These are phyloP conservation scores for Cladorrhinum sp. DNA, from an alignment of 2,329 filamentous ascomycete genomes.

Conservation along the genomic window DNA sequence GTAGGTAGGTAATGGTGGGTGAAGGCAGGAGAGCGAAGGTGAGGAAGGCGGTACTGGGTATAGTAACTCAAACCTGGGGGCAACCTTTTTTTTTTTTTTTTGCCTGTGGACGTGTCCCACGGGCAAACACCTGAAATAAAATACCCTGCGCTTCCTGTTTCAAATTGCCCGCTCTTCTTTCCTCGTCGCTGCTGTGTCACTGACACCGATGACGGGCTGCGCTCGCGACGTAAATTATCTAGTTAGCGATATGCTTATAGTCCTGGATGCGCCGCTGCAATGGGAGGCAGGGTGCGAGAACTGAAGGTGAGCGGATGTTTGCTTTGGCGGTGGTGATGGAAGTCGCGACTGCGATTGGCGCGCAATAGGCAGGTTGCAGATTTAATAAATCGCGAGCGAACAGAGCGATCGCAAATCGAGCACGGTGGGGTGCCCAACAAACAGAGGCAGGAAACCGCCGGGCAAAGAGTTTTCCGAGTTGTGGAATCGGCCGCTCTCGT, in stretches of 20 bases:
- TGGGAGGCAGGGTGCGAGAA: background rate
- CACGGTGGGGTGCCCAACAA: background rate
- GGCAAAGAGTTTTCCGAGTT: background rate
- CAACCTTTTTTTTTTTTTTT: constrained; percentile 4
- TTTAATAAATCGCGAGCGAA: constrained; percentile 2
- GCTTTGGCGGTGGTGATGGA: background rate
- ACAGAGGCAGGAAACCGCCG: background rate
- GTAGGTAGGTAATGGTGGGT: background rate
- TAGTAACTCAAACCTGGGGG: constrained; percentile 8
- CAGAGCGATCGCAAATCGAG: no score
- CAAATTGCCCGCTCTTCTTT: constrained; percentile 3
- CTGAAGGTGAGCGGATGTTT: background rate
- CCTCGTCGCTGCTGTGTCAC: background rate
- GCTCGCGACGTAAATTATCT: background rate
- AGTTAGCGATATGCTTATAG: background rate
- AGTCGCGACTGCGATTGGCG: constrained; percentile 6
- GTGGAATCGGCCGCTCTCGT: background rate
- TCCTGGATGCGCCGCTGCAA: background rate
- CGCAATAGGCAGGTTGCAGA: constrained; percentile 4
- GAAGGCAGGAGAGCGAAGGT: background rate
- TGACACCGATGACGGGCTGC: background rate
- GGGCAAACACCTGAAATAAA: background rate
- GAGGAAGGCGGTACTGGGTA: background rate
- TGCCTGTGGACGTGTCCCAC: background rate
- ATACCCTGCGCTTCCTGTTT: constrained; percentile 3